phyloP scores from a whole-genome alignment of 441 rosid genomes.

The Pelargonium fulgidum region DNA sequence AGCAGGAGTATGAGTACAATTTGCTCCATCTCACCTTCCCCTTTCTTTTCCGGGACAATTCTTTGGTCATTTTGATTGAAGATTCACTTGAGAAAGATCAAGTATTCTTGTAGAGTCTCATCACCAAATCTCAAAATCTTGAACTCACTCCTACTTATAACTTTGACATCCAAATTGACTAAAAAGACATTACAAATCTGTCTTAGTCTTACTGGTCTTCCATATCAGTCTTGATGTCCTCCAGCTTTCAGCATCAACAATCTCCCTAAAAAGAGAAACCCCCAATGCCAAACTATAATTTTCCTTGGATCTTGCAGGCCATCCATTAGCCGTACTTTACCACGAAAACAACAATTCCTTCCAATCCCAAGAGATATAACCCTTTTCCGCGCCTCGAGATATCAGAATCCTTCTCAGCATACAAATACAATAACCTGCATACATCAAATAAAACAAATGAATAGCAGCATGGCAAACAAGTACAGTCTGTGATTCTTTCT shows the following conservation, averaged over 20 bases:
- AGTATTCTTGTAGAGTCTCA: neutral
- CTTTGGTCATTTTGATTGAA: slow-evolving; percentile 20
- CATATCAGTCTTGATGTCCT: neutral
- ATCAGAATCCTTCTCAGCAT: neutral
- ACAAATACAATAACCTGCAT: neutral
- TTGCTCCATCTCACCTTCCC: slow-evolving; percentile 47
- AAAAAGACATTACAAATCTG: slow-evolving; percentile 1
- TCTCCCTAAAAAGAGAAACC: slow-evolving; percentile 12
- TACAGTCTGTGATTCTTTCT: slow-evolving; percentile 7
- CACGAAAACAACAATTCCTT: slow-evolving; percentile 7
- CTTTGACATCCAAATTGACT: slow-evolving; percentile 3
- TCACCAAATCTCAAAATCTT: neutral
- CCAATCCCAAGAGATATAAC: neutral
- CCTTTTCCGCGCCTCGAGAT: neutral
- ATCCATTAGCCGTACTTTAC: slow-evolving; percentile 19
- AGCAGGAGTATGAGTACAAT: slow-evolving; percentile 48
- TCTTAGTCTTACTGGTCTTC: neutral
- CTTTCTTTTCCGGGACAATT: slow-evolving; percentile 23
- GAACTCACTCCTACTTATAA: neutral
- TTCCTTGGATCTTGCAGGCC: slow-evolving; percentile 34
- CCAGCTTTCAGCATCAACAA: slow-evolving; percentile 1
- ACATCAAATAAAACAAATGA: neutral
- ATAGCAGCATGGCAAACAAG: neutral
- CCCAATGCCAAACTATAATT: slow-evolving; percentile 25
- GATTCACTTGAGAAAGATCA: neutral